Base-by-base conservation (phyloP, 441 rosid species). In the Oxalis stricta region DNA sequence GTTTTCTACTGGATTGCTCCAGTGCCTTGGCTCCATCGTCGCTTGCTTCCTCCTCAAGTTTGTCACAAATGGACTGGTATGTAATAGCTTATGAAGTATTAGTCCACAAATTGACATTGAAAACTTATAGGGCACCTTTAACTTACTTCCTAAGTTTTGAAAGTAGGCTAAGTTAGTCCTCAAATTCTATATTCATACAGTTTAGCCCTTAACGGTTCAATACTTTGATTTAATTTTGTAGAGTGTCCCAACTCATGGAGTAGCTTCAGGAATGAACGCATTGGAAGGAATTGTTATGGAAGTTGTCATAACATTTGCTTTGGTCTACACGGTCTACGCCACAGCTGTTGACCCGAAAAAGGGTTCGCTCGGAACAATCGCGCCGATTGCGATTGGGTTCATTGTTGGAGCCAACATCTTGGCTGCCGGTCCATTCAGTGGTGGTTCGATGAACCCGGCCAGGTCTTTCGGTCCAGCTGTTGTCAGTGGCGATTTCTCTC, bases 361-460 rank as follows among this genome's bases (percentile, higher is more conserved):
- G 68, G 95, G 87, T 10, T 61, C 82, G 1, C 54, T 84, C 0
- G 93, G 91, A 21, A 73, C 49, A 4, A 77, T 88, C 1, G 97
- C 97, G n/a, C 93, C 91, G 1, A 77, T 79, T 0, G 95, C 87
- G 13, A 84, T 84, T n/a, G 97, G 93, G 41, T 81, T 88, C 79
- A 69, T 88, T 10, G 89, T 84, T 3, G 93, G 91, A 0, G 95
- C 95, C 5, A 88, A 81, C 72, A 84, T 88, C 21, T 61, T 88
- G 7, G 97, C 95, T 0, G 93, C 87, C 1, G 97, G 95, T 33
- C 95, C 97, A 3, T 88, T 88, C 48, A 79, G 87, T 3, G 97
- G 95, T 2, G 95, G 95, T 1, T 88, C 97, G 2, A 88, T 79
- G 95, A 88, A 88, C 71, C 95, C 97, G 5, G 95, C 95, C 18